These are phyloP conservation scores for Mollisiaceae sp. DNA, from an alignment of 2,329 filamentous ascomycete species.

Conservation along the genomic window DNA sequence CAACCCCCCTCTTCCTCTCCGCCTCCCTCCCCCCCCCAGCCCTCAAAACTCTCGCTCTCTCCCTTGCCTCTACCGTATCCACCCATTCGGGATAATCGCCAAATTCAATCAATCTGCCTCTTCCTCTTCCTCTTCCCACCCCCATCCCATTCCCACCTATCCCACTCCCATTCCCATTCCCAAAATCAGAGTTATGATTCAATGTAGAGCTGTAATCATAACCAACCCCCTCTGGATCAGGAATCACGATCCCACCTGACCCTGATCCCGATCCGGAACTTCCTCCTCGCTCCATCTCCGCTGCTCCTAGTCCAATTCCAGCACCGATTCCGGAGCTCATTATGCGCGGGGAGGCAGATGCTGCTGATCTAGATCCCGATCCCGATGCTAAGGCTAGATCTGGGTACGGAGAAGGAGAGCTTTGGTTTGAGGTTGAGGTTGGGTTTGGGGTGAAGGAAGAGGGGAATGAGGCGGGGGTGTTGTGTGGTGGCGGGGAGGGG, in stretches of 20 bases:
- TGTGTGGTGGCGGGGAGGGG: conserved; percentile 13
- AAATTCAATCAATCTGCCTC: conserved; percentile 35
- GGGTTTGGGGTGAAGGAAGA: no score
- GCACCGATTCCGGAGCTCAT: no score
- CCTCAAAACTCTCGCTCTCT: conserved; percentile 29
- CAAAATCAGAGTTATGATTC: no score
- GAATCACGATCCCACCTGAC: not conserved
- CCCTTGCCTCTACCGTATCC: conserved; percentile 23
- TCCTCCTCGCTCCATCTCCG: conserved; percentile 17
- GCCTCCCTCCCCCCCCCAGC: conserved; percentile 23
- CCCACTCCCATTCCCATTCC: conserved; percentile 9
- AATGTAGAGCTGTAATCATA: no score
- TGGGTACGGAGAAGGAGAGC: no score
- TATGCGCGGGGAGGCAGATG: not conserved
- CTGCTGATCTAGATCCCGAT: not conserved
- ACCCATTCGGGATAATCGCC: conserved; percentile 36
- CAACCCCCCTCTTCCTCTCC: conserved; percentile 6
- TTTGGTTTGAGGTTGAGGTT: no score
- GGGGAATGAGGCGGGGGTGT: conserved; percentile 18
- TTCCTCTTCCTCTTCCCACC: no score
- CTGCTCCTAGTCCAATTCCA: not conserved
- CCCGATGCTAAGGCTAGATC: no score
- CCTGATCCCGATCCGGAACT: not conserved
- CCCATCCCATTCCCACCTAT: conserved; percentile 27
- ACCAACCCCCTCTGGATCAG: no score